Conservation (phyloP, 257 asterid genomes). For the Ligustrum vulgare region DNA sequence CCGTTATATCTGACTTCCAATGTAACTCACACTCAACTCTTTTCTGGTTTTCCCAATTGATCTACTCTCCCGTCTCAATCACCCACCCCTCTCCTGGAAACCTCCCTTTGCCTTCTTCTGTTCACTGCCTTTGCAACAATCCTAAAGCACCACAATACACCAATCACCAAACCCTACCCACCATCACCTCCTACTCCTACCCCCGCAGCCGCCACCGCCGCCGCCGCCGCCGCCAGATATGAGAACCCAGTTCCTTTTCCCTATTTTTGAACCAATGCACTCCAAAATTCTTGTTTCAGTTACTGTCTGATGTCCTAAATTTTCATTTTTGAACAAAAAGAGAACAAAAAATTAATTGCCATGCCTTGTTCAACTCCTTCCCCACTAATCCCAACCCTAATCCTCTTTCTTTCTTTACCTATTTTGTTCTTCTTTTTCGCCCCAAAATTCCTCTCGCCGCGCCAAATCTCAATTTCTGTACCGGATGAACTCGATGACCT, state of each 20-base stretch:
- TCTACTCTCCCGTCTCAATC: conserved; percentile 1
- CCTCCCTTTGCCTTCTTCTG: conserved; percentile 11
- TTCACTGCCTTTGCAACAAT: conserved; percentile 2
- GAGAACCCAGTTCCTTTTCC: background rate
- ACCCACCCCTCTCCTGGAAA: background rate
- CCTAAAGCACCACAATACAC: conserved; percentile 19
- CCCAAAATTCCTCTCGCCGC: conserved; percentile 69
- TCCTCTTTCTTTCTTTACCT: conserved; percentile 62
- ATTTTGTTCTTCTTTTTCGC: conserved; percentile 54
- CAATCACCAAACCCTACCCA: conserved; percentile 3
- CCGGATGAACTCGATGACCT: conserved; percentile 93
- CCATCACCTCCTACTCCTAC: conserved; percentile 13
- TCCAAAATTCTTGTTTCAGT: background rate
- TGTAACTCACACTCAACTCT: background rate
- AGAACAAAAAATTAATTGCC: background rate
- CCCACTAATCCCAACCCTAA: conserved; percentile 57
- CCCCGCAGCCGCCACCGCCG: conserved; percentile 13
- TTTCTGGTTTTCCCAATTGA: background rate
- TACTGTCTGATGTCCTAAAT: background rate
- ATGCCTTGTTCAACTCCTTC: conserved; percentile 46
- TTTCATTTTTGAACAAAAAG: background rate
- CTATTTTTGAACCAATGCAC: background rate
- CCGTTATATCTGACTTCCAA: conserved; percentile 20
- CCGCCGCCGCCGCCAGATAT: conserved; percentile 2
- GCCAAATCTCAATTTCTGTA: conserved; percentile 60